A percentile compares a stretch with the other conserved stretches of the same genome.
phyloP scores from a whole-genome alignment of 1,284 basidiomycete species.

The Cutaneotrichosporon cutaneum region DNA sequence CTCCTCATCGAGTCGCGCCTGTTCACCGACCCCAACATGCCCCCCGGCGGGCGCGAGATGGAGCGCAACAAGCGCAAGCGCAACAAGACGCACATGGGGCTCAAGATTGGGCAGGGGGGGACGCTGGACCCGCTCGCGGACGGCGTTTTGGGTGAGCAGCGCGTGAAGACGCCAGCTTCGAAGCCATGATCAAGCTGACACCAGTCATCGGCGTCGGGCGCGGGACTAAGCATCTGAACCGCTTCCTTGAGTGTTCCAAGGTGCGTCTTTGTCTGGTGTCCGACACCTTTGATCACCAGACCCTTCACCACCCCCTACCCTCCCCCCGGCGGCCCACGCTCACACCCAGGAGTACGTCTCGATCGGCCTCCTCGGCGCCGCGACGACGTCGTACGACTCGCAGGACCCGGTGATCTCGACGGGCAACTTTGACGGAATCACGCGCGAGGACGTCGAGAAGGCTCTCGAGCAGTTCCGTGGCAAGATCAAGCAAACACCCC shows the following conservation, averaged over 20 bases:
- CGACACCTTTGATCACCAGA: neutral
- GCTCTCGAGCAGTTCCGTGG: constrained; percentile 78
- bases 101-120: constrained; percentile 55
- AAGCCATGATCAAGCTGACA: constrained; percentile 7
- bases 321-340: neutral
- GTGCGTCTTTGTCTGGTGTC: constrained; percentile 54
- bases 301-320: neutral
- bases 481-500: constrained; percentile 83
- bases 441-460: constrained; percentile 68
- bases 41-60: constrained; percentile 13
- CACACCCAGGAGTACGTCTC: constrained; percentile 77
- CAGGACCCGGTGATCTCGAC: constrained; percentile 74
- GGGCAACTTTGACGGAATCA: constrained; percentile 81
- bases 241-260: constrained; percentile 90
- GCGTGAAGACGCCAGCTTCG: too few relatives aligned
- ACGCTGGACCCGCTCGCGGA: constrained; percentile 92
- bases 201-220: constrained; percentile 85
- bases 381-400: constrained; percentile 93
- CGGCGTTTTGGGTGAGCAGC: constrained; percentile 63
- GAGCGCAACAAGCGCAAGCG: constrained; percentile 39
- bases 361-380: constrained; percentile 86
- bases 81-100: constrained; percentile 42
- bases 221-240: constrained; percentile 82
- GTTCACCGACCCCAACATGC: constrained; percentile 61
- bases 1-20: constrained; percentile 74